Conservation (phyloP, 1,284 basidiomycete species). For the Singerocomus inundabilis region DNA sequence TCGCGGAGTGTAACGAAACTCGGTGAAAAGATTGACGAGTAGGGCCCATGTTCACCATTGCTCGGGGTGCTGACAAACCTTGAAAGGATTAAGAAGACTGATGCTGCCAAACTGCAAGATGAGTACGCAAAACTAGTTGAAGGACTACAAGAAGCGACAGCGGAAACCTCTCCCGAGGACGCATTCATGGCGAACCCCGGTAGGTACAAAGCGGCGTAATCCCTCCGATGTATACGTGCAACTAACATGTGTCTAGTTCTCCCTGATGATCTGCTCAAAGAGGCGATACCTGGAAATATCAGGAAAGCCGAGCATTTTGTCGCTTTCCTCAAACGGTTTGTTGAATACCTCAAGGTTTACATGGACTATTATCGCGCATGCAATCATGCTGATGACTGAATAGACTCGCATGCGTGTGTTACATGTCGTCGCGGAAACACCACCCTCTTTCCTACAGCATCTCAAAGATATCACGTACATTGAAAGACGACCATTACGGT, state of each 20-base stretch:
- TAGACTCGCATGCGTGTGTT: slow-evolving; percentile 98
- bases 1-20: slow-evolving; percentile 86
- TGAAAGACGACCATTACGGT: slow-evolving; percentile 92
- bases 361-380: not conserved
- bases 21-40: slow-evolving; percentile 94
- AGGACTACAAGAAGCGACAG: slow-evolving; percentile 80
- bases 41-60: slow-evolving; percentile 26
- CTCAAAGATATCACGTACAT: slow-evolving; percentile 99
- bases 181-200: slow-evolving; percentile 89
- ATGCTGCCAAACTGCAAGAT: slow-evolving; percentile 92
- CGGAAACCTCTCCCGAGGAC: slow-evolving; percentile 69
- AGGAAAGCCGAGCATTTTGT: slow-evolving; percentile 99
- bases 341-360: slow-evolving; percentile 94
- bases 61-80: slow-evolving; percentile 9
- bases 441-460: slow-evolving; percentile 97
- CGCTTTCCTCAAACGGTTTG: slow-evolving; percentile 96
- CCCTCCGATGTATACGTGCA: not conserved
- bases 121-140: slow-evolving; percentile 98
- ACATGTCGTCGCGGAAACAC: slow-evolving; percentile 99
- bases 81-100: slow-evolving; percentile 86
- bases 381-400: slow-evolving; percentile 13
- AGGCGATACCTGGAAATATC: slow-evolving; percentile 98
- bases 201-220: slow-evolving; percentile 30
- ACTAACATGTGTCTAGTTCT: slow-evolving; percentile 55
- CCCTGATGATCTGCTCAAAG: slow-evolving; percentile 91